Evolutionary conservation across 2,329 filamentous ascomycete species (phyloP), one percentile per base, ranked within the genome.

Genomic region (Epichloe amarillans): DNA sequence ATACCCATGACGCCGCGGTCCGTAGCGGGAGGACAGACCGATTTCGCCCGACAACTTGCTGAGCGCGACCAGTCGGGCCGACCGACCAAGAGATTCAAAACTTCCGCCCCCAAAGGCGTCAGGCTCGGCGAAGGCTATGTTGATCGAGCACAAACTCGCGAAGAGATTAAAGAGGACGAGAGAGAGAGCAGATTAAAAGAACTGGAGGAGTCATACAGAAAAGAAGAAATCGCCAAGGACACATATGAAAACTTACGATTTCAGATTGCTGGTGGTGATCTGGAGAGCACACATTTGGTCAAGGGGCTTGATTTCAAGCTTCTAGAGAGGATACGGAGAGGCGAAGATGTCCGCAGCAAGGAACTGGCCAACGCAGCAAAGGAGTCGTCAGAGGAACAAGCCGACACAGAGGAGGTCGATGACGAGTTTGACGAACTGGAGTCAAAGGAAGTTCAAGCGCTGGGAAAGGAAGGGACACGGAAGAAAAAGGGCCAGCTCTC

Each of bases 1-100:
- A 91, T 95, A 54, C 88, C 88, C 51, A 96, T 96, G 91, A 96
- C 91, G 46, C 91, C 91, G 84, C 85, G 88, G 47, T 80, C 84
- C 23, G 74, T 89, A 19, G 65, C 60, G 12, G 60, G 61, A n/a
- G 53, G 60, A 3, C 75, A 77, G 49, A 70, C 77, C 50, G 84
- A 93, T 51, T 96, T 96, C 65, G 84, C 86, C 21, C 84, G 83
- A 58, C 91, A 96, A 66, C 75, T 95, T 35, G 84, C 87, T 38
- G 88, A 94, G 60, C 79, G 83, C 54, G 81, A 78, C 61, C 71
- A 77, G 66, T 58, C 70, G 57, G 52, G 58, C 17, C 75, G 78
- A 48, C 74, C 77, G 0, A 66, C 77, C 7, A 94, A 88, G 69
- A 88, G 84, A 62, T 85, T 88, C 70, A 84, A 81, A 55, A 84